Evolutionary conservation across 306 rosid species (phyloP), one percentile per base, ranked within the genome.

Genomic region (Glycine tomentella): DNA sequence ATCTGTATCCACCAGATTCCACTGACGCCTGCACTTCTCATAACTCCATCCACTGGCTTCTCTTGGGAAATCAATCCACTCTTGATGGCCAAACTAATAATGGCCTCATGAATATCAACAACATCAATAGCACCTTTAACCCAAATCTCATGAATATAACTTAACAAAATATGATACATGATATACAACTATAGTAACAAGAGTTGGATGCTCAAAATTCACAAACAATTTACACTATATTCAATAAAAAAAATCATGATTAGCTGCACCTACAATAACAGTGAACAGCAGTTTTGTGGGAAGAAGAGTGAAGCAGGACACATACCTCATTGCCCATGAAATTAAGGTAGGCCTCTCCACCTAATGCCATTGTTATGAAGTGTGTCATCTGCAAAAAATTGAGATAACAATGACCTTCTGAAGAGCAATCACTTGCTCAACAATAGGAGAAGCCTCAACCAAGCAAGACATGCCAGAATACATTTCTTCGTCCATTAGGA

Each of bases 301-400:
- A 34, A 74, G 34, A 57, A 90, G 69, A 45, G 45, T 75, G 52
- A 69, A 80, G 59, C 55, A 81, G 56, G 74, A 69, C 34, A 68
- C 87, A 80, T 85, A 95, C 99, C 97, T 95, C 99, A 85, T 95
- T 95, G 84, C 97, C 97, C 99, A 95, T 95, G 89, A 95, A 95
- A 84, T 91, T 95, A 71, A 95, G 99, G 86, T 95, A 95, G 79
- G 97, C 97, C 73, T 93, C 99, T 58, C 99, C 99, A 72, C 99
- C 99, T 75, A 95, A 82, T 69, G 99, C 92, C 97, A 95, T 89
- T 68, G 99, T 91, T 82, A 95, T 75, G 83, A 95, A 93, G 80
- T 95, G 99, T 89, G 93, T 89, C 97, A 95, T 95, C 99, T 95
- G 90, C 70, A 76, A 86, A 85, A 58, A 59, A 81, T 17, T 74